phyloP scores from a whole-genome alignment of 352 stramenopile species.

The Phytophthora hibernalis region DNA sequence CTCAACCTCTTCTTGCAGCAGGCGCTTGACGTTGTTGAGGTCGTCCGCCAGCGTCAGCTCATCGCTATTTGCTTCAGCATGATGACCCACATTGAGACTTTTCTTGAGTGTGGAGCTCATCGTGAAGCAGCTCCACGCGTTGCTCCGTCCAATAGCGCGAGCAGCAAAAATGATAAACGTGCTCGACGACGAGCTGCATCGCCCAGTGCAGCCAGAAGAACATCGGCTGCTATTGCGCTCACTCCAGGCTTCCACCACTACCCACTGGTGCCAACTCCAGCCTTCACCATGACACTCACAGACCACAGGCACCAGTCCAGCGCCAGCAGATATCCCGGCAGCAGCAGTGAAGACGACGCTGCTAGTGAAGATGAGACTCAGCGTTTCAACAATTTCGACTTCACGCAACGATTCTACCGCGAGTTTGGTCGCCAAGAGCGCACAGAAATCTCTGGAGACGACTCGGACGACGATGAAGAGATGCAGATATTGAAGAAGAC shows the following conservation, averaged over 20 bases:
- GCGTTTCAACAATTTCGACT: constrained; percentile 42
- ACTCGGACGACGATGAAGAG: constrained; percentile 65
- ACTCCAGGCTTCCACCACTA: constrained; percentile 36
- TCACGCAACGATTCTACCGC: constrained; percentile 45
- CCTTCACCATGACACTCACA: constrained; percentile 34
- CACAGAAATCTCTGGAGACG: constrained; percentile 27
- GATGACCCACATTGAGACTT: constrained; percentile 70
- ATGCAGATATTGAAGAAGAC: constrained; percentile 63
- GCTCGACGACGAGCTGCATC: constrained; percentile 12
- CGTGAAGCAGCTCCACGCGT: constrained; percentile 11
- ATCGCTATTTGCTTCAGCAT: constrained; percentile 81
- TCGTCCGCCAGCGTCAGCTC: constrained; percentile 63
- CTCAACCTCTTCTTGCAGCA: constrained; percentile 72
- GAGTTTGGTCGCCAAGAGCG: constrained; percentile 39
- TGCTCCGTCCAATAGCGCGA: constrained; percentile 10
- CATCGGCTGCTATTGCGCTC: constrained; percentile 34
- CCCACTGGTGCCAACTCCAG: constrained; percentile 32
- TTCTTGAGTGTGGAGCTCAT: constrained; percentile 63
- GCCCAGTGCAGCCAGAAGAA: constrained; percentile 29
- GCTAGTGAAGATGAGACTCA: constrained; percentile 27
- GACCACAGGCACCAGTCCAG: constrained; percentile 24
- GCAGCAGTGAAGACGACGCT: constrained; percentile 29
- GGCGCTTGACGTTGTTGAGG: constrained; percentile 56
- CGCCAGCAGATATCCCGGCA: constrained; percentile 21
- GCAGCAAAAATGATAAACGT: constrained; percentile 9